These are phyloP conservation scores for Botrytis squamosa DNA, from an alignment of 2,329 filamentous ascomycete genomes.

Conservation along the genomic window DNA sequence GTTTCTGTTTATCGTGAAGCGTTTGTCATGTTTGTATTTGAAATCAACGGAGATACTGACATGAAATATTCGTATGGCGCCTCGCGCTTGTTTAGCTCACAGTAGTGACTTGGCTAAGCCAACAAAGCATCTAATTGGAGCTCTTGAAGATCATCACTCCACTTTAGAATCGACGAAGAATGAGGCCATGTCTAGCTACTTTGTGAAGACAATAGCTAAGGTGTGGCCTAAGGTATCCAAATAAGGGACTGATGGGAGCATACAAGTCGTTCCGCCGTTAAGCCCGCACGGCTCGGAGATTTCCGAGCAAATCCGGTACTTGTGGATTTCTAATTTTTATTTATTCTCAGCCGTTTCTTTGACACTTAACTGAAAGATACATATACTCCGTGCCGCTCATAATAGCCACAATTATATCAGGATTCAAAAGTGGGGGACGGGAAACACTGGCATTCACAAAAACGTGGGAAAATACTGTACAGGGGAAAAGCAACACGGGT, in stretches of 20 bases:
- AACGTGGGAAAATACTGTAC: background rate
- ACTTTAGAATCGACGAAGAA: background rate
- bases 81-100: background rate
- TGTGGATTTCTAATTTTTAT: background rate
- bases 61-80: background rate
- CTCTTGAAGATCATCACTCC: background rate
- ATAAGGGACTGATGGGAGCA: background rate
- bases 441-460: background rate
- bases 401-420: background rate
- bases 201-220: background rate
- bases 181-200: background rate
- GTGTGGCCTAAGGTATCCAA: background rate
- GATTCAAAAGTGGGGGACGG: background rate
- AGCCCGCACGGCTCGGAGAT: background rate
- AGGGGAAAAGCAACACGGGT: background rate
- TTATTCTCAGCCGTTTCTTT: background rate
- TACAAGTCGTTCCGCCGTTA: background rate
- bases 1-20: background rate
- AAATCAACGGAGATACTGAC: slow-evolving; percentile 1
- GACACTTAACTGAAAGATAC: background rate
- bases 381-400: background rate
- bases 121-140: background rate
- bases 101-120: background rate
- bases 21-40: slow-evolving; percentile 2
- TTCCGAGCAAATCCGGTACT: background rate